Evolutionary conservation across 371 early-diverging fungal genomes (phyloP), one percentile per base, ranked within the genome.

Genomic region (Gilbertella persicaria): DNA sequence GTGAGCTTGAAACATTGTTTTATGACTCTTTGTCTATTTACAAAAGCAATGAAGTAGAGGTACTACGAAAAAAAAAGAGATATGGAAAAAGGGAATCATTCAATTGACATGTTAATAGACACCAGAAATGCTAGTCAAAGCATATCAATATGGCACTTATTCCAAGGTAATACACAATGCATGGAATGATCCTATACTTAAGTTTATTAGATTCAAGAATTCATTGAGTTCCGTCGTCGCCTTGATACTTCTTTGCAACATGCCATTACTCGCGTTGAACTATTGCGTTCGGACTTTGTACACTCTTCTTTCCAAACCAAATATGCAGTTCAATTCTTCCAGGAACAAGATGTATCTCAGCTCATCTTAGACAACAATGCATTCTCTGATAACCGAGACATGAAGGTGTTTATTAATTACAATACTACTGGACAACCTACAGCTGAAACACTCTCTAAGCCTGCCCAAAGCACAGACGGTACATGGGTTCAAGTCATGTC

Each of bases 91-190:
- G 12, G n/a, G n/a, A n/a, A n/a, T n/a, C n/a, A n/a, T n/a, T n/a
- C n/a, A 3, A 3, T 12, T 23, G 16, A 26, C 33, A 17, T 38
- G 39, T 13, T n/a, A 0, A 12, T 58, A 91, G 85, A 89, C 94
- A 1, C 93, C 94, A 1, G 92, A 90, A 54, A 92, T 93, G 88
- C 67, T 94, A 26, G 83, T 90, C 17, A 83, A 89, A 36, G 94
- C 93, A 2, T 94, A 88, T 67, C 84, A 90, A 52, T 87, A 85
- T 57, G 87, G 82, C 2, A 91, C 94, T 2, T 95, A 86, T 67
- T 92, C 93, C 23, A 94, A 96, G 82, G 88, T 87, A 80, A 47
- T 12, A n/a, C n/a, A n/a, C n/a, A n/a, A 20, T 7, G 10, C 16
- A 16, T 16, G 29, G 20, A 5, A 5, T 16, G 7, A 12, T 40